These are phyloP conservation scores for Clonostachys solani DNA, from an alignment of 2,329 filamentous ascomycete genomes.

Conservation along the genomic window DNA sequence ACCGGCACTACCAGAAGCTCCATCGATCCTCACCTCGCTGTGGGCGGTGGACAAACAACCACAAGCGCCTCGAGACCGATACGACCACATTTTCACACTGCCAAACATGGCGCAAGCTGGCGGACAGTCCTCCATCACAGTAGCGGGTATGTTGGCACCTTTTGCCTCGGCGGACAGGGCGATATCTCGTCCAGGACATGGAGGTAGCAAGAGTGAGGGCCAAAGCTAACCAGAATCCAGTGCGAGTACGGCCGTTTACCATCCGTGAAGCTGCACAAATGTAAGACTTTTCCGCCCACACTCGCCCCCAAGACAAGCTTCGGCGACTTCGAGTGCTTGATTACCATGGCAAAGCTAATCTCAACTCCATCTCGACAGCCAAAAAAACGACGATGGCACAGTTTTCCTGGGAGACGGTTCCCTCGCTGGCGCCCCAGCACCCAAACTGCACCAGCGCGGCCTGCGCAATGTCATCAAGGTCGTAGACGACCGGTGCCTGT, in stretches of 20 bases:
- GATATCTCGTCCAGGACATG: neutral
- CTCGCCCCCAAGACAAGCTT: constrained; percentile 2
- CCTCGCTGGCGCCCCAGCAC: constrained; percentile 78
- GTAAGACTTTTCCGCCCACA: constrained; percentile 30
- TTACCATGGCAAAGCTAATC: neutral
- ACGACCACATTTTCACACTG: too few relatives aligned
- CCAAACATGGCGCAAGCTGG: neutral
- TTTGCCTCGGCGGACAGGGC: too few relatives aligned
- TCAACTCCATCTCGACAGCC: constrained; percentile 27
- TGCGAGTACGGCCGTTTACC: constrained; percentile 68
- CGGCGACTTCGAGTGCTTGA: neutral
- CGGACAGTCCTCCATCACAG: constrained; percentile 50
- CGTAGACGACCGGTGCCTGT: constrained; percentile 94
- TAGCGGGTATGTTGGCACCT: constrained; percentile 41
- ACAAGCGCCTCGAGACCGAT: neutral
- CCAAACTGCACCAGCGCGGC: constrained; percentile 81
- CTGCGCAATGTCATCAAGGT: constrained; percentile 93
- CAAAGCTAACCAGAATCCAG: constrained; percentile 32
- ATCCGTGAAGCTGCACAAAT: constrained; percentile 95
- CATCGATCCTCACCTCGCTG: neutral
- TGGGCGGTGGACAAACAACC: neutral
- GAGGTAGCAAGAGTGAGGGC: neutral
- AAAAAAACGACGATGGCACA: constrained; percentile 75
- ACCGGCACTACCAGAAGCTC: neutral
- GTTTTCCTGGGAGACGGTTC: constrained; percentile 97